Percentiles rank a stretch among this genome's conserved stretches.
phyloP scores from a whole-genome alignment of 2,329 filamentous ascomycete species.

The Albophoma yamanashiensis region DNA sequence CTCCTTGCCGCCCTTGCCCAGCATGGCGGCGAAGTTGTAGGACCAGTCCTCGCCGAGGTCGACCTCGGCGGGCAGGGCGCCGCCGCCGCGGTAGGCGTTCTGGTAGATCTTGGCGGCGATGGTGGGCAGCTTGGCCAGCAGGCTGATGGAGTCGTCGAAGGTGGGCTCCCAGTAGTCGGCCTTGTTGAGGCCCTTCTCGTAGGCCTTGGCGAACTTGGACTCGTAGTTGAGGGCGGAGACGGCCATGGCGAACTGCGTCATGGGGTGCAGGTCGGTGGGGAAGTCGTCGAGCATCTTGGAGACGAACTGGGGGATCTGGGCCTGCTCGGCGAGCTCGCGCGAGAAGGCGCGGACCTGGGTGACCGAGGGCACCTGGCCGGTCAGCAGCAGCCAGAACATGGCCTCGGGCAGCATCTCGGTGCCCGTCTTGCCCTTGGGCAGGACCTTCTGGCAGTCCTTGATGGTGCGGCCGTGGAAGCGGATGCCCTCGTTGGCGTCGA shows the following conservation, averaged over 20 bases:
- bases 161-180: constrained; percentile 98
- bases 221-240: constrained; percentile 95
- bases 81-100: constrained; percentile 68
- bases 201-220: constrained; percentile 86
- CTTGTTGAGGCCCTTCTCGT: constrained; percentile 85
- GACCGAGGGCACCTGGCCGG: constrained; percentile 78
- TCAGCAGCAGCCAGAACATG: constrained; percentile 99
- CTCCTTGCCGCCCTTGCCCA: constrained; percentile 79
- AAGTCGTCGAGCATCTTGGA: constrained; percentile 83
- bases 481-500: constrained; percentile 94
- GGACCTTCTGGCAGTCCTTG: constrained; percentile 89
- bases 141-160: constrained; percentile 87
- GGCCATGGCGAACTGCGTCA: constrained; percentile 95
- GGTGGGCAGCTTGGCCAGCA: constrained; percentile 91
- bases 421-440: constrained; percentile 84
- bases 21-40: constrained; percentile 95
- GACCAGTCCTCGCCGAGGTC: constrained; percentile 90
- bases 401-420: constrained; percentile 97
- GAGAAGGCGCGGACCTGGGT: constrained; percentile 75
- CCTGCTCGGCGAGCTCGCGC: constrained; percentile 77
- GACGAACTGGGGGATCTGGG: constrained; percentile 71
- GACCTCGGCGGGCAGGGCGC: constrained; percentile 62
- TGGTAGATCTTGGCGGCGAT: constrained; percentile 98
- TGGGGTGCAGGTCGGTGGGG: constrained; percentile 84
- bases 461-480: constrained; percentile 97